phyloP scores from a whole-genome alignment of 192 early-diverging fungal species.

The Entomortierella chlamydospora region DNA sequence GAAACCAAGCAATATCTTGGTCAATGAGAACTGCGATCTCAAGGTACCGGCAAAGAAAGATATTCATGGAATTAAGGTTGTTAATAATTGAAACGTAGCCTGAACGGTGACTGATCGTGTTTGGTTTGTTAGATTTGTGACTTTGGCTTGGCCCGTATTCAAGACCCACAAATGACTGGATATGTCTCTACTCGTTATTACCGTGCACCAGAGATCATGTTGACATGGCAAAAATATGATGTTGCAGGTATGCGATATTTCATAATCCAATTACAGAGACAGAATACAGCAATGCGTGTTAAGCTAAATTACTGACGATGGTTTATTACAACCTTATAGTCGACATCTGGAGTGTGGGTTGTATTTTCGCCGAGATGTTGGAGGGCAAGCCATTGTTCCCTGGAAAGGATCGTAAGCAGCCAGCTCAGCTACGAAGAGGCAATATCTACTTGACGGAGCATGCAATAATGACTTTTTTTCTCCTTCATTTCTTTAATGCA shows the following conservation, averaged over 20 bases:
- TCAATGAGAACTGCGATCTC: slow-evolving; percentile 98
- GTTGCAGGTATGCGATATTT: slow-evolving; percentile 69
- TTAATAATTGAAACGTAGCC: not conserved
- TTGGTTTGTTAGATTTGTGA: slow-evolving; percentile 81
- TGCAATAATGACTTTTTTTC: not conserved
- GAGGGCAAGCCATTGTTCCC: slow-evolving; percentile 96
- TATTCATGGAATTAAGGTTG: not conserved
- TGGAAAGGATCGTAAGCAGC: slow-evolving; percentile 86
- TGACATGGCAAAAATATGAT: slow-evolving; percentile 98
- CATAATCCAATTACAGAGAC: not conserved
- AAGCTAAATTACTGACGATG: not conserved
- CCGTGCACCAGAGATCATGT: slow-evolving; percentile 98
- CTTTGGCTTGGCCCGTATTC: slow-evolving; percentile 93
- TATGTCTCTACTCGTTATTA: slow-evolving; percentile 99
- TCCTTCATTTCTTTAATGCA: slow-evolving; percentile 20
- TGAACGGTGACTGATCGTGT: not conserved
- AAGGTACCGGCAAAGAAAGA: slow-evolving; percentile 60
- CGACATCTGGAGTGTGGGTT: slow-evolving; percentile 95
- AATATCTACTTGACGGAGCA: not conserved
- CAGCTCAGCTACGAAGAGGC: too few relatives aligned
- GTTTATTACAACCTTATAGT: slow-evolving; percentile 56
- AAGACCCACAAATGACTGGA: slow-evolving; percentile 97
- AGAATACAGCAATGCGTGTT: too few relatives aligned
- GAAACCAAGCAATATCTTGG: slow-evolving; percentile 92
- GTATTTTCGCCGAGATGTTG: slow-evolving; percentile 96